Evolutionary conservation across 1,284 basidiomycete genomes (phyloP).

Genomic region (Cutaneotrichosporon dermatis): DNA sequence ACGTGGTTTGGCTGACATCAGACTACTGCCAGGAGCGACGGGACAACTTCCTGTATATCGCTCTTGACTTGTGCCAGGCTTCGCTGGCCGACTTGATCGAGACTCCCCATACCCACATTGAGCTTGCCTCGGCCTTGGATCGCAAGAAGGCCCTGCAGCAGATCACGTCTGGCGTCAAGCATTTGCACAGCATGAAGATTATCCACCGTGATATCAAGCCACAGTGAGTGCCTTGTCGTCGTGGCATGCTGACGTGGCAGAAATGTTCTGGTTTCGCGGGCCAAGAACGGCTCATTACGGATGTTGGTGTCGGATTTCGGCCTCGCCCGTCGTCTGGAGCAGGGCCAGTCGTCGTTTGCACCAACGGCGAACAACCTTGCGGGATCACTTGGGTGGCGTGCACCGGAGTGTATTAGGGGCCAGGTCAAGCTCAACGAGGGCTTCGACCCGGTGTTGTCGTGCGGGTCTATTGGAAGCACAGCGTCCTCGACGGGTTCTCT

Average conservation of each 20-base stretch:
- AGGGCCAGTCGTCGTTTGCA: constrained; percentile 90
- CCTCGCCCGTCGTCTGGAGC: constrained; percentile 82
- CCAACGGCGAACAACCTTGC: constrained; percentile 67
- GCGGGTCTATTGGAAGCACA: constrained; percentile 27
- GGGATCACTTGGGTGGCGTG: constrained; percentile 89
- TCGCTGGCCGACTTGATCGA: constrained; percentile 92
- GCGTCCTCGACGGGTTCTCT: constrained; percentile 29
- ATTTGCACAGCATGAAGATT: constrained; percentile 91
- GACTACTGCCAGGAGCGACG: constrained; percentile 94
- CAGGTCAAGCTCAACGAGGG: constrained; percentile 83
- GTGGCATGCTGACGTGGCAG: constrained; percentile 24
- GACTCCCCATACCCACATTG: constrained; percentile 57
- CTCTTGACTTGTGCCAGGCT: constrained; percentile 91
- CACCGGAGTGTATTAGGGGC: constrained; percentile 84
- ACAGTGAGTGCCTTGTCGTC: constrained; percentile 53
- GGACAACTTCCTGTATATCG: constrained; percentile 92
- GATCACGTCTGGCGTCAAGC: constrained; percentile 79
- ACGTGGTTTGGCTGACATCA: constrained; percentile 9
- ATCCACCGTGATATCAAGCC: constrained; percentile 98
- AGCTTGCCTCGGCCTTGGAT: constrained; percentile 73
- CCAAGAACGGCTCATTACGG: constrained; percentile 62
- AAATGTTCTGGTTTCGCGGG: constrained; percentile 85
- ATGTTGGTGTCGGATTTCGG: constrained; percentile 97
- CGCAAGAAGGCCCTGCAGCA: constrained; percentile 83
- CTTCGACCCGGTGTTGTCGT: constrained; percentile 59